Base-by-base conservation (phyloP, 2,329 filamentous ascomycete genomes). In the Elsinoe perseae region DNA sequence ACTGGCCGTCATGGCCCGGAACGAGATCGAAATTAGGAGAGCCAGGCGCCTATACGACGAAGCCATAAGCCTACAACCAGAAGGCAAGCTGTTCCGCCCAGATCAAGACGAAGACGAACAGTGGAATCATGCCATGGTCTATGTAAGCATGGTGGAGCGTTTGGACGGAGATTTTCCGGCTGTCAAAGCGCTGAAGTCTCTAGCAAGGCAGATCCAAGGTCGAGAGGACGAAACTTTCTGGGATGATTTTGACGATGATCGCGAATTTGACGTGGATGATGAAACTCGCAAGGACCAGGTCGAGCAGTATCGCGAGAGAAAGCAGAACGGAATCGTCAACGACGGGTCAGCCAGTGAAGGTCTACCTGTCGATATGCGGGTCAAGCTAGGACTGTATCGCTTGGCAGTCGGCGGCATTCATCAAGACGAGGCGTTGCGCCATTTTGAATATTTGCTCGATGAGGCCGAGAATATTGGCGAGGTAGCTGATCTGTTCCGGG, bases 61-160 rank as follows among this genome's bases (percentile, higher is more conserved):
- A 18, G 77, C 78, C 18, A 76, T 84, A 42, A 65, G 72, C 3
- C 71, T 78, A 60, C 79, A 77, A 59, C 65, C 71, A 52, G 69
- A 68, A 7, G 58, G 62, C 8, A 56, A 20, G 21, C 40, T 54
- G 2, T 56, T 59, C 21, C 55, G 59, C 34, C 38, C 54, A 6
- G 54, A 56, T 20, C 70, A 73, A 30, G 71, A 75, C 16, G 71
- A 69, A 9, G 70, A 68, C 2, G 72, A 75, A 25, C 75, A 77
- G 50, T 98, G 92, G 92, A 84, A 86, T 54, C 87, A 97, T 68
- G 76, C 95, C 40, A 87, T 89, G 59, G 86, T 91, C 55, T 95
- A 93, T 62, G 80, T 89, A 36, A 89, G 96, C 64, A 77, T 97
- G 16, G 83, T 91, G 59, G 81, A 83, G 25, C 81, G 84, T 48